Evolutionary conservation across 1,139 yeast species (phyloP).

Genomic region (Dujonia santamariae): DNA sequence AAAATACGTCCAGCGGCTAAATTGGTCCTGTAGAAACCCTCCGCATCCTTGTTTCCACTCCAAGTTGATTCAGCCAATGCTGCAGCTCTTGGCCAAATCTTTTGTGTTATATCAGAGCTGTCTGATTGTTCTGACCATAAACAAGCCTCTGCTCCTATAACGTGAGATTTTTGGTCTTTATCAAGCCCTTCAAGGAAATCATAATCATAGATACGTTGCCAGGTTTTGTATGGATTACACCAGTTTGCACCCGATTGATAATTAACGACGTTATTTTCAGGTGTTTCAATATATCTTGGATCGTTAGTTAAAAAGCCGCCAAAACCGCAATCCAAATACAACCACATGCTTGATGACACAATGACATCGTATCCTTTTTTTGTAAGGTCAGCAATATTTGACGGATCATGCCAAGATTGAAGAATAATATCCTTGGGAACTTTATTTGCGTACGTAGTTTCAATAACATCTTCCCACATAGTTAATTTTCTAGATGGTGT

Average conservation of each 20-base stretch:
- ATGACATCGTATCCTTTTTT: conserved; percentile 41
- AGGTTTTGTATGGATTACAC: conserved; percentile 50
- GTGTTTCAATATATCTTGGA: conserved; percentile 28
- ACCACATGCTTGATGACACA: conserved; percentile 34
- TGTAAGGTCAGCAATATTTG: conserved; percentile 28
- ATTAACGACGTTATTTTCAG: conserved; percentile 25
- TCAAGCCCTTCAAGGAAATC: conserved; percentile 37
- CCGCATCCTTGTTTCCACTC: conserved; percentile 40
- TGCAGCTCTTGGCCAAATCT: conserved; percentile 48
- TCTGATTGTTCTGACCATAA: conserved; percentile 48
- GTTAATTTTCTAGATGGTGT: conserved; percentile 23
- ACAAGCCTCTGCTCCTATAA: conserved; percentile 46
- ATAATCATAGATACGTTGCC: conserved; percentile 45
- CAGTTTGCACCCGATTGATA: conserved; percentile 40
- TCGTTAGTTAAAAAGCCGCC: conserved; percentile 44
- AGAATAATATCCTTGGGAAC: conserved; percentile 32
- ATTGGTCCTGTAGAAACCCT: conserved; percentile 29
- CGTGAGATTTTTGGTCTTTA: conserved; percentile 26
- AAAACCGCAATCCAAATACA: conserved; percentile 47
- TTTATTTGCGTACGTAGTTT: conserved; percentile 18
- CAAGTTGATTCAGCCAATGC: conserved; percentile 47
- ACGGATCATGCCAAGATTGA: conserved; percentile 39
- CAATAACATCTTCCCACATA: conserved; percentile 50
- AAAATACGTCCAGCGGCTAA: conserved; percentile 38
- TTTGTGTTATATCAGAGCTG: conserved; percentile 30